phyloP scores from a whole-genome alignment of 768 basidiomycete genomes.

The Infundibulicybe gibba region DNA sequence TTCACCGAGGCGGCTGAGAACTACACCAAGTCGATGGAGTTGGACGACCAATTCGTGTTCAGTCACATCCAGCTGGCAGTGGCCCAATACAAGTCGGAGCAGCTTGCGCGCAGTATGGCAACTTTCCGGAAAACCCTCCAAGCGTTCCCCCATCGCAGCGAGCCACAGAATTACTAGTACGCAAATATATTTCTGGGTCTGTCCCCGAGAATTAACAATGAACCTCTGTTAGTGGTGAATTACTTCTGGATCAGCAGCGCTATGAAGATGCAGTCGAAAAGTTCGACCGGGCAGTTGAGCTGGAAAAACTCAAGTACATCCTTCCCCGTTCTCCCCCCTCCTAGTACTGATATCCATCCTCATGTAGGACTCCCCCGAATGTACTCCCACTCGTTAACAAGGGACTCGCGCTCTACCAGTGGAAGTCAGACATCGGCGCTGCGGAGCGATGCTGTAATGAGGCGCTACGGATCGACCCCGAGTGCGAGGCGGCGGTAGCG shows the following conservation, averaged over 20 bases:
- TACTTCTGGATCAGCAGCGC: slow-evolving; percentile 87
- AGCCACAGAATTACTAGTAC: slow-evolving; percentile 94
- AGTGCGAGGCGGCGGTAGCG: slow-evolving; percentile 95
- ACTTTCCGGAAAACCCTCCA: slow-evolving; percentile 85
- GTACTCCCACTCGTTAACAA: slow-evolving; percentile 96
- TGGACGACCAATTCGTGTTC: slow-evolving; percentile 91
- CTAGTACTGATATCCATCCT: slow-evolving; percentile 3
- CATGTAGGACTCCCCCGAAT: slow-evolving; percentile 51
- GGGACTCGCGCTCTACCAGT: slow-evolving; percentile 94
- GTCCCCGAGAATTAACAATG: background rate
- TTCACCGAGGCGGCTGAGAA: slow-evolving; percentile 84
- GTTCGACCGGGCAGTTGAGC: slow-evolving; percentile 88
- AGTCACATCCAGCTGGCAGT: slow-evolving; percentile 97
- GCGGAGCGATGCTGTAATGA: slow-evolving; percentile 87
- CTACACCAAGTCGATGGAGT: slow-evolving; percentile 84
- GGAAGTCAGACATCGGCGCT: slow-evolving; percentile 82
- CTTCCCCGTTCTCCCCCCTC: background rate
- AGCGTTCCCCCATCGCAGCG: slow-evolving; percentile 81
- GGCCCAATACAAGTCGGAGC: slow-evolving; percentile 89
- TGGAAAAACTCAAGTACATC: slow-evolving; percentile 73
- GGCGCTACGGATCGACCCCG: slow-evolving; percentile 83
- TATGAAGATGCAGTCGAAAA: slow-evolving; percentile 88
- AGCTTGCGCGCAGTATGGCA: slow-evolving; percentile 79
- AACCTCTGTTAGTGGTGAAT: slow-evolving; percentile 67
- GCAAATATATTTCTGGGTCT: slow-evolving; percentile 12